Conservation (phyloP, 768 basidiomycete species). For the Trametes cubensis region DNA sequence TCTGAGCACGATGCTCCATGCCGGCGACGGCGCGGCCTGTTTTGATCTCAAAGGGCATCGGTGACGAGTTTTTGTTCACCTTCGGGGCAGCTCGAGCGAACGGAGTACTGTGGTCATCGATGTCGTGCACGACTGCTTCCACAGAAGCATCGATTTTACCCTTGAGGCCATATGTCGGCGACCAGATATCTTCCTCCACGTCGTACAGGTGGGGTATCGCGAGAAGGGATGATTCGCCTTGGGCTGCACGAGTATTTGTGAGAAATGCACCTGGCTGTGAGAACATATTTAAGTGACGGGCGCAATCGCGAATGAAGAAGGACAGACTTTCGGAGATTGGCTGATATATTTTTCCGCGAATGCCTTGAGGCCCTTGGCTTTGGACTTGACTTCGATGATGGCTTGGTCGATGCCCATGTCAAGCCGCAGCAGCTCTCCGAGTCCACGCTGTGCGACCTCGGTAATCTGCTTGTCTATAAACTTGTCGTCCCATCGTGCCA, state of each 20-base stretch:
- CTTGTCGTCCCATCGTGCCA: conserved; percentile 60
- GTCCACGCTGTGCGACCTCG: conserved; percentile 51
- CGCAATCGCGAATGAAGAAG: neutral
- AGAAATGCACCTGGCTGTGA: conserved; percentile 64
- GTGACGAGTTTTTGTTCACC: conserved; percentile 32
- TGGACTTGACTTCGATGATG: conserved; percentile 56
- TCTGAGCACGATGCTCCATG: conserved; percentile 97
- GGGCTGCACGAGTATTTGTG: conserved; percentile 61
- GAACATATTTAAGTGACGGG: neutral
- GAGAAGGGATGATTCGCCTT: conserved; percentile 54
- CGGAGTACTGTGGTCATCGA: conserved; percentile 30
- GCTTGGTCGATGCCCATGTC: conserved; percentile 64
- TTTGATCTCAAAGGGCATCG: conserved; percentile 93
- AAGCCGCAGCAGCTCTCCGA: conserved; percentile 66
- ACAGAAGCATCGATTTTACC: conserved; percentile 95
- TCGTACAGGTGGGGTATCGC: conserved; percentile 80
- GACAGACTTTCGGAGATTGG: conserved; percentile 60
- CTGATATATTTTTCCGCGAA: conserved; percentile 73
- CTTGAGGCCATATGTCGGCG: conserved; percentile 90
- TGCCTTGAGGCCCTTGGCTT: conserved; percentile 64
- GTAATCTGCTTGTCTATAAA: conserved; percentile 66
- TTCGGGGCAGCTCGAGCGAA: conserved; percentile 29
- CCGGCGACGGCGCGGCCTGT: conserved; percentile 78
- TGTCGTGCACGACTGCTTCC: conserved; percentile 56
- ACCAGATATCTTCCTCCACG: conserved; percentile 98